Evolutionary conservation across 306 rosid species (phyloP).

Genomic region (Casuarina equisetifolia): DNA sequence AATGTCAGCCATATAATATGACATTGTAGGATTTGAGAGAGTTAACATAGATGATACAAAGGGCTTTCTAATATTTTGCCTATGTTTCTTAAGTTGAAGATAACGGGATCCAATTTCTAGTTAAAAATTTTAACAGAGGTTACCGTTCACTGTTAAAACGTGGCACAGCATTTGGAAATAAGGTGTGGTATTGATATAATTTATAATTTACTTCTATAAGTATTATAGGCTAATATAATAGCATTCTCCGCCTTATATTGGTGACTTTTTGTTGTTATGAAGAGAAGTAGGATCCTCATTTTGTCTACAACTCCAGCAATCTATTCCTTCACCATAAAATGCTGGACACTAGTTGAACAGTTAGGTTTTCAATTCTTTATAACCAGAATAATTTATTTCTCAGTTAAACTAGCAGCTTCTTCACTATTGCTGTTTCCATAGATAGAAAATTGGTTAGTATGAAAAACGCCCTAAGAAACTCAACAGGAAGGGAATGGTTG

Average conservation of each 20-base stretch:
- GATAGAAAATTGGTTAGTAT: background rate
- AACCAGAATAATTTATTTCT: background rate
- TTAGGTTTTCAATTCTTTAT: background rate
- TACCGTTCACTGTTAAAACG: background rate
- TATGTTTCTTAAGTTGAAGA: constrained; percentile 2
- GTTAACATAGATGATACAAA: background rate
- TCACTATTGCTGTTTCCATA: background rate
- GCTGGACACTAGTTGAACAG: background rate
- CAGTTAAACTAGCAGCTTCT: background rate
- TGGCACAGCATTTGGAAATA: background rate
- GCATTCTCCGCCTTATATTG: background rate
- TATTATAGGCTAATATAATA: background rate
- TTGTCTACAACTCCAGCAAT: background rate
- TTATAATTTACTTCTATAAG: background rate
- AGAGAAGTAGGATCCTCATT: background rate
- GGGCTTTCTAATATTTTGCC: background rate
- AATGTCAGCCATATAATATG: background rate
- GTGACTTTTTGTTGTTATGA: constrained; percentile 2
- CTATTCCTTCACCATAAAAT: background rate
- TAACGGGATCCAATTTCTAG: background rate
- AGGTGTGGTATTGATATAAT: background rate
- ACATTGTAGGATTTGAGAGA: background rate
- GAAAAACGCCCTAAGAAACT: constrained; percentile 3
- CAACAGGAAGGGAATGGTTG: background rate
- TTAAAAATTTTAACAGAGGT: background rate